Conservation (phyloP, 2,329 filamentous ascomycete genomes). For the Beauveria brongniartii region DNA sequence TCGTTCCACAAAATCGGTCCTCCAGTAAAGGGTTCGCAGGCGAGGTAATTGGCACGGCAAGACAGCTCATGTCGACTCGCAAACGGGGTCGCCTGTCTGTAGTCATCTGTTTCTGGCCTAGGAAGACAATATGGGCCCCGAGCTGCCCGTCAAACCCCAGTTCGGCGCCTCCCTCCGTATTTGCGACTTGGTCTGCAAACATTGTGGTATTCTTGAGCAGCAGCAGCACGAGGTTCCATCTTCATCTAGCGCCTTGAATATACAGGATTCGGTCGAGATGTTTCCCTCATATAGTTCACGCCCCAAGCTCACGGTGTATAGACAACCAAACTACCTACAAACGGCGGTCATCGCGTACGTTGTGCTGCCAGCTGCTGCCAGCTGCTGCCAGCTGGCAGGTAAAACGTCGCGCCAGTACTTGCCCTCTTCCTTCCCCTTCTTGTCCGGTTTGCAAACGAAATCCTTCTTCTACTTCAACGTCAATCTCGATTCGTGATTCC, state of each 20-base stretch:
- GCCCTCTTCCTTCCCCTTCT: not conserved
- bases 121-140: not conserved
- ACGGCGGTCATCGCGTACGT: not conserved
- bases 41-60: not conserved
- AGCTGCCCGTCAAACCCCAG: not conserved
- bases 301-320: not conserved
- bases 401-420: not conserved
- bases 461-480: not conserved
- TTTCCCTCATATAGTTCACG: not conserved
- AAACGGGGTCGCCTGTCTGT: not conserved
- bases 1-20: not conserved
- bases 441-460: not conserved
- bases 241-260: not conserved
- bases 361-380: constrained; percentile 11
- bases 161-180: not conserved
- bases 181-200: not conserved
- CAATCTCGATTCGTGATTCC: not conserved
- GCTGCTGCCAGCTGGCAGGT: constrained; percentile 11
- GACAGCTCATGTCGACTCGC: not conserved
- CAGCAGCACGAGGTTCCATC: not conserved
- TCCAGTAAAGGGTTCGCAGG: not conserved
- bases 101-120: not conserved
- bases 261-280: not conserved
- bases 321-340: not conserved
- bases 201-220: not conserved